These are phyloP conservation scores for Olyra latifolia DNA, from an alignment of 176 grass and related monocot genomes.

Conservation along the genomic window DNA sequence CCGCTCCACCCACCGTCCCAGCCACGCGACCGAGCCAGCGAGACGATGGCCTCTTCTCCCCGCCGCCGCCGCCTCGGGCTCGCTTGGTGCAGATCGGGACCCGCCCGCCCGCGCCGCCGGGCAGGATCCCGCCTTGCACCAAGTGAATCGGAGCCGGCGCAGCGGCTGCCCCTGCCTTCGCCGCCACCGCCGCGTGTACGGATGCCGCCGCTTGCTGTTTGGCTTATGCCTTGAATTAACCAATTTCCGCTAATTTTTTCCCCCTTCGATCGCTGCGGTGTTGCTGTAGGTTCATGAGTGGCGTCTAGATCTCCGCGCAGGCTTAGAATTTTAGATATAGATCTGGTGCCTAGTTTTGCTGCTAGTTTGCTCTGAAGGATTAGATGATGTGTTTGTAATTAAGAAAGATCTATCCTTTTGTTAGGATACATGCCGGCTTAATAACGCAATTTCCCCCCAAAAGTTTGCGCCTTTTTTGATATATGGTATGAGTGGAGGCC, in stretches of 20 bases:
- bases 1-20: not conserved
- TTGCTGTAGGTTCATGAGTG: not conserved
- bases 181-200: not conserved
- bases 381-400: not conserved
- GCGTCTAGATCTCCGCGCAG: not conserved
- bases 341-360: not conserved
- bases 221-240: not conserved
- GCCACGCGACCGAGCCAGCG: not conserved
- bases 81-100: slow-evolving; percentile 99
- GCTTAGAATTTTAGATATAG: slow-evolving; percentile 31
- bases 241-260: not conserved
- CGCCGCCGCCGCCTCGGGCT: slow-evolving; percentile 82
- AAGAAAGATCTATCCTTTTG: not conserved
- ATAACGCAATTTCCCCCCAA: not conserved
- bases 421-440: not conserved
- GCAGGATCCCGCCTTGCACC: slow-evolving; percentile 98
- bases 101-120: slow-evolving; percentile 40
- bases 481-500: not conserved
- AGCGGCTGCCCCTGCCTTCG: not conserved
- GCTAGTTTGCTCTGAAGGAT: not conserved
- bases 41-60: not conserved
- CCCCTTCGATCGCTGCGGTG: not conserved
- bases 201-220: not conserved
- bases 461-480: not conserved
- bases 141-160: slow-evolving; percentile 99